These are phyloP conservation scores for Verticillium alfalfae DNA, from an alignment of 2,329 filamentous ascomycete genomes.

Conservation along the genomic window DNA sequence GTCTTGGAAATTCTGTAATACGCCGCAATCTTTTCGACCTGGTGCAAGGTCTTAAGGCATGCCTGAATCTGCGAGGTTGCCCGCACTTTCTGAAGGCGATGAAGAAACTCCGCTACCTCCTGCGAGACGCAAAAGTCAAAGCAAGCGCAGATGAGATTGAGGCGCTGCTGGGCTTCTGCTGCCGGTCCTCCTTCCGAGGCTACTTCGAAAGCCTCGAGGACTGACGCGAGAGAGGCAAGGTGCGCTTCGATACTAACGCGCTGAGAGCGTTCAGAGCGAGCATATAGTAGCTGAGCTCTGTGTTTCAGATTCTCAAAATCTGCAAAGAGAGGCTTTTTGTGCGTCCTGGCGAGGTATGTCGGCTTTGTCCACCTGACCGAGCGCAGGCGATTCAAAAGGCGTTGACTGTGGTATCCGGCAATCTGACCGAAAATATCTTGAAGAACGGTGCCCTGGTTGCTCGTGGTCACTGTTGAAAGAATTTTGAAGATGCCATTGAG, in stretches of 20 bases:
- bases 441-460: not conserved
- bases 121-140: conserved; percentile 6
- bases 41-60: conserved; percentile 11
- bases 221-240: conserved; percentile 3
- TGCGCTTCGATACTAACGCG: conserved; percentile 2
- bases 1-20: conserved; percentile 8
- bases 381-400: conserved; percentile 12
- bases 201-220: conserved; percentile 7
- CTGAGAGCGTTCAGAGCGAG: conserved; percentile 4
- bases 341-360: conserved; percentile 9
- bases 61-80: conserved; percentile 10
- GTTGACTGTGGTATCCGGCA: conserved; percentile 8
- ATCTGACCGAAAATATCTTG: not conserved
- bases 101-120: conserved; percentile 4
- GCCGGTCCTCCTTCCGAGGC: not conserved
- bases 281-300: conserved; percentile 8
- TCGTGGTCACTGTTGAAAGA: not conserved
- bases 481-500: conserved; percentile 5
- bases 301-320: conserved; percentile 9
- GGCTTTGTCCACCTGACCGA: conserved; percentile 11
- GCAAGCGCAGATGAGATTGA: conserved; percentile 5
- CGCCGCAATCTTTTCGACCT: conserved; percentile 11
- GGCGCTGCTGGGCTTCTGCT: conserved; percentile 1
- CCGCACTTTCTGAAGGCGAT: conserved; percentile 5
- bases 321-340: conserved; percentile 11